These are phyloP conservation scores for Astrothelium macrocarpum DNA, from an alignment of 495 filamentous ascomycete species.

Conservation along the genomic window DNA sequence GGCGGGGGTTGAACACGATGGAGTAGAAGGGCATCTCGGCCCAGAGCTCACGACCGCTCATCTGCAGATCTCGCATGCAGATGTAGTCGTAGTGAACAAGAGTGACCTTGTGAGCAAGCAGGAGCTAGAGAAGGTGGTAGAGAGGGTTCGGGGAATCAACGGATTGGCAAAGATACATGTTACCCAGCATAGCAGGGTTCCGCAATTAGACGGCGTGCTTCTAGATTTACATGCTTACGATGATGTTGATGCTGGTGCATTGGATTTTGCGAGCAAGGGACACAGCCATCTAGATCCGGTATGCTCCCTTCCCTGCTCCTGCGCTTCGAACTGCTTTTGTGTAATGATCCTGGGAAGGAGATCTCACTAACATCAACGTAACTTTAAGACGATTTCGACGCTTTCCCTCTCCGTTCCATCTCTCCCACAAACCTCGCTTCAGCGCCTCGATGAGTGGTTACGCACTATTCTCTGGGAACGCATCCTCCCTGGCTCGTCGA, in stretches of 20 bases:
- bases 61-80: slow-evolving; percentile 94
- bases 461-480: slow-evolving; percentile 76
- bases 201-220: slow-evolving; percentile 71
- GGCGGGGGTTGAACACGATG: slow-evolving; percentile 41
- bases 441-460: slow-evolving; percentile 69
- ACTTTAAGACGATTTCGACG: slow-evolving; percentile 72
- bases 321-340: background rate
- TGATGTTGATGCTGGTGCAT: slow-evolving; percentile 46
- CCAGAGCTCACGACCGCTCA: slow-evolving; percentile 80
- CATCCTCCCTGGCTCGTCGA: slow-evolving; percentile 41
- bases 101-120: slow-evolving; percentile 67
- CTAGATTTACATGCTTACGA: slow-evolving; percentile 93
- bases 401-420: slow-evolving; percentile 54
- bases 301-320: slow-evolving; percentile 18
- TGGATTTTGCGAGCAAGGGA: slow-evolving; percentile 57
- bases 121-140: slow-evolving; percentile 54
- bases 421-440: slow-evolving; percentile 44
- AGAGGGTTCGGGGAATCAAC: slow-evolving; percentile 74
- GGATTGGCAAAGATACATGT: slow-evolving; percentile 75
- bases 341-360: background rate
- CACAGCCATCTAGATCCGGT: slow-evolving; percentile 64
- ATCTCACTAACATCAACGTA: background rate
- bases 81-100: slow-evolving; percentile 92
- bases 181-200: slow-evolving; percentile 68
- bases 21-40: slow-evolving; percentile 47